Evolutionary conservation across 2,329 filamentous ascomycete genomes (phyloP), one percentile per base, ranked within the genome.

Genomic region (Fusarium miscanthi): DNA sequence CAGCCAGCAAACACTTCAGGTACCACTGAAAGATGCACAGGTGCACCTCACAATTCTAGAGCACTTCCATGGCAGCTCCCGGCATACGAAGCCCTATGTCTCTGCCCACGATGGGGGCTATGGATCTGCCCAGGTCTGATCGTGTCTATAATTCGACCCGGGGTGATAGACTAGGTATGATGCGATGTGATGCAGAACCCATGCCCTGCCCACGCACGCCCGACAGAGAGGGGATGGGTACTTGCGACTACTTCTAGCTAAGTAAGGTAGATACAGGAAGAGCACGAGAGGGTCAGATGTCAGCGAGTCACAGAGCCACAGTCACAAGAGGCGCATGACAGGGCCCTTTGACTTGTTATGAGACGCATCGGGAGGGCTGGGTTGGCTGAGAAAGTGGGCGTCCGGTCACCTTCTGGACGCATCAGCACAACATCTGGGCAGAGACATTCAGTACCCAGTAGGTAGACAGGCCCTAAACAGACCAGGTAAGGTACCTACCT

Each of bases 261-360:
- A 25, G 23, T 25, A 25, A 25, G 23, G 23, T 25, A 51, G 64
- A 52, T 41, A 54, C 42, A 60, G 42, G 38, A 61, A 49, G 56
- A 69, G 56, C 57, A 57, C 41, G 67, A 59, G 58, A 74, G 62
- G 70, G 70, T 74, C 70, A 74, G 66, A 74, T 74, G 70, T 64
- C 67, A 53, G 60, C 70, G 59, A 73, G 70, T 73, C 70, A 71
- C 70, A 74, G 63, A 73, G 54, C 58, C 62, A 74, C 66, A 74
- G 66, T 73, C 66, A 73, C 70, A 73, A 74, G 70, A 73, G 67
- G 52, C 61, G 59, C 49, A 61, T 63, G 61, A 60, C 48, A 51
- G 43, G 60, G 60, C 40, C 30, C 30, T 30, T 69, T 57, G 58
- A 33, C 64, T 73, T 38, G 69, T 23, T 62, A 65, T 70, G 69